Percentiles rank a stretch among this genome's conserved stretches.
Evolutionary conservation across 225 moss, liverwort and hornwort genomes (phyloP).

Genomic region (Marchantia polymorpha): DNA sequence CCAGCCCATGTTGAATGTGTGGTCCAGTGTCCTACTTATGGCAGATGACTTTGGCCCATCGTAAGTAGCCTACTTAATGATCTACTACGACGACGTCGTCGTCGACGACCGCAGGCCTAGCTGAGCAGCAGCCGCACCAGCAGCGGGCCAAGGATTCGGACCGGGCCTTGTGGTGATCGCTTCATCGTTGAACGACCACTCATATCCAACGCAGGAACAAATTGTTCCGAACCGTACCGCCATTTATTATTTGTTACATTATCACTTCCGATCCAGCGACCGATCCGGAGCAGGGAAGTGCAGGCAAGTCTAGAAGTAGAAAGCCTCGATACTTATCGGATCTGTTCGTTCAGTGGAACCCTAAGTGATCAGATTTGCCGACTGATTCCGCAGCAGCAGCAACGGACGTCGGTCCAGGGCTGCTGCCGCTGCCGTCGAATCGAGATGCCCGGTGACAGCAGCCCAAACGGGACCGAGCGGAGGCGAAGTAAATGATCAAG

Average conservation of each 20-base stretch:
- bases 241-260: neutral
- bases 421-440: neutral
- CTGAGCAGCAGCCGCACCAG: neutral
- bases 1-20: slow-evolving; percentile 2
- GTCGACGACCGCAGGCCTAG: neutral
- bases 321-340: neutral
- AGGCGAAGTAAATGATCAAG: neutral
- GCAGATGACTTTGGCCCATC: neutral
- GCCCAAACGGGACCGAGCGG: neutral
- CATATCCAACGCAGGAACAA: neutral
- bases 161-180: neutral
- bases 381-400: no score
- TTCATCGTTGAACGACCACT: neutral
- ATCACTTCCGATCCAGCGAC: neutral
- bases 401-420: no score
- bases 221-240: neutral
- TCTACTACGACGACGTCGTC: neutral
- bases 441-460: neutral
- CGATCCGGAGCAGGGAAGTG: neutral
- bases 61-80: neutral
- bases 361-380: neutral
- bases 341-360: neutral
- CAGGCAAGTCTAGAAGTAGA: no score
- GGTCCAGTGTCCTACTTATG: neutral
- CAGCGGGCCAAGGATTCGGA: neutral